A percentile compares a stretch with the other conserved stretches of the same genome.
Conservation (phyloP, 148 eudicot genomes). For the Gaultheria prostrata region DNA sequence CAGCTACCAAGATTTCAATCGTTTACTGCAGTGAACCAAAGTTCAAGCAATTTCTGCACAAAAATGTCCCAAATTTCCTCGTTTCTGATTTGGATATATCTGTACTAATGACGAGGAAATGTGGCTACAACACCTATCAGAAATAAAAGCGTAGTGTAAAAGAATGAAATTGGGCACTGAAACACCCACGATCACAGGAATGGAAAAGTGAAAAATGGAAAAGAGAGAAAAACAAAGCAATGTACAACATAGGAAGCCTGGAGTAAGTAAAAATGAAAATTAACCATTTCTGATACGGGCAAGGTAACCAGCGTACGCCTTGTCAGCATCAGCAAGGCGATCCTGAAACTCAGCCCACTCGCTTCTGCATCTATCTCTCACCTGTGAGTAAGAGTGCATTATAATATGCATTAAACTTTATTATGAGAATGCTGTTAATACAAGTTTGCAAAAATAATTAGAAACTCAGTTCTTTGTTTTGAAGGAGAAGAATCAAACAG, state of each 20-base stretch:
- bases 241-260: constrained; percentile 27
- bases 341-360: constrained; percentile 87
- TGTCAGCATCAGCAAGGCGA: constrained; percentile 73
- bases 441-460: neutral
- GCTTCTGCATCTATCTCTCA: constrained; percentile 73
- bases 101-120: neutral
- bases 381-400: constrained; percentile 33
- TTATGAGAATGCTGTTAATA: neutral
- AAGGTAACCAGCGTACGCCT: constrained; percentile 58
- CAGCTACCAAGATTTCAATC: neutral
- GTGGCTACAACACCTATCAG: neutral
- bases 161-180: neutral
- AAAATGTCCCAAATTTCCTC: neutral
- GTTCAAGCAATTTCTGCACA: neutral
- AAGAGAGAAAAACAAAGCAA: constrained; percentile 8
- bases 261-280: neutral
- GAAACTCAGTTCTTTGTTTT: neutral
- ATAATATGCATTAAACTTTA: neutral
- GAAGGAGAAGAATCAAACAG: neutral
- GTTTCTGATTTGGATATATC: neutral
- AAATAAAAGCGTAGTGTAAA: neutral
- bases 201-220: neutral
- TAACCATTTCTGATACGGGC: constrained; percentile 33
- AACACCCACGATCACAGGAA: constrained; percentile 6
- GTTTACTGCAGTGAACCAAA: neutral